These are phyloP conservation scores for Cutaneotrichosporon daszewskae DNA, from an alignment of 1,284 basidiomycete species.

Conservation along the genomic window DNA sequence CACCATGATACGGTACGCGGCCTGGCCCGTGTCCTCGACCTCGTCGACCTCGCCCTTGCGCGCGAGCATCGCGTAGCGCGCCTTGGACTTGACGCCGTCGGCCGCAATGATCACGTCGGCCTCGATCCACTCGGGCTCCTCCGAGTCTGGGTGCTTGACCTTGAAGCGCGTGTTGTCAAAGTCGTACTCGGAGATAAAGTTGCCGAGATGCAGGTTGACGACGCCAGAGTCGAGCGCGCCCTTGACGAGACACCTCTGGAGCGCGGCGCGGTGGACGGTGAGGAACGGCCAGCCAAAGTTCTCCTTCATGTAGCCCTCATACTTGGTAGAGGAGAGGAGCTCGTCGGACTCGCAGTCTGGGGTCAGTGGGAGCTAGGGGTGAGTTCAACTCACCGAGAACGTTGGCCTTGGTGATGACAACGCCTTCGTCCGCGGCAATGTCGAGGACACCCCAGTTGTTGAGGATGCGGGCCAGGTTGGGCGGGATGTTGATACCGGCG, in stretches of 20 bases:
- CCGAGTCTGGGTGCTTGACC: conserved; percentile 10
- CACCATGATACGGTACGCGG: conserved; percentile 47
- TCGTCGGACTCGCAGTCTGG: conserved; percentile 35
- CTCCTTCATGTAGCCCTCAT: conserved; percentile 30
- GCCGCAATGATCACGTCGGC: conserved; percentile 45
- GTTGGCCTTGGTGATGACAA: conserved; percentile 29
- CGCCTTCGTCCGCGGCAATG: conserved; percentile 28
- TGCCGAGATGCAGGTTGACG: conserved; percentile 32
- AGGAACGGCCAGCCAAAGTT: conserved; percentile 35
- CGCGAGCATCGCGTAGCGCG: conserved; percentile 35
- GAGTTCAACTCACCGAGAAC: conserved; percentile 35
- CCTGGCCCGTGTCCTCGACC: conserved; percentile 46
- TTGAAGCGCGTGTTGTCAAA: conserved; percentile 34
- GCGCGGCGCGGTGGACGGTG: conserved; percentile 40
- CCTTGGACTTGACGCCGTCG: conserved; percentile 43
- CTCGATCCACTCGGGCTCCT: conserved; percentile 30
- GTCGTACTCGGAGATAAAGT: conserved; percentile 35
- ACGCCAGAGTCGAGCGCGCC: conserved; percentile 24
- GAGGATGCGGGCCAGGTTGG: conserved; percentile 35
- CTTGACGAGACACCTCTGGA: conserved; percentile 37
- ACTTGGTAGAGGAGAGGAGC: conserved; percentile 32
- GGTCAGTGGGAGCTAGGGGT: too few relatives aligned
- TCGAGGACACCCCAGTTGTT: conserved; percentile 28
- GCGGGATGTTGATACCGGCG: conserved; percentile 38
- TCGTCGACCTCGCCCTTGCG: conserved; percentile 38